A percentile compares a stretch with the other conserved stretches of the same genome.
These are phyloP conservation scores for Cymbopogon flexuosus DNA, from an alignment of 202 grass and related monocot species.

Conservation along the genomic window DNA sequence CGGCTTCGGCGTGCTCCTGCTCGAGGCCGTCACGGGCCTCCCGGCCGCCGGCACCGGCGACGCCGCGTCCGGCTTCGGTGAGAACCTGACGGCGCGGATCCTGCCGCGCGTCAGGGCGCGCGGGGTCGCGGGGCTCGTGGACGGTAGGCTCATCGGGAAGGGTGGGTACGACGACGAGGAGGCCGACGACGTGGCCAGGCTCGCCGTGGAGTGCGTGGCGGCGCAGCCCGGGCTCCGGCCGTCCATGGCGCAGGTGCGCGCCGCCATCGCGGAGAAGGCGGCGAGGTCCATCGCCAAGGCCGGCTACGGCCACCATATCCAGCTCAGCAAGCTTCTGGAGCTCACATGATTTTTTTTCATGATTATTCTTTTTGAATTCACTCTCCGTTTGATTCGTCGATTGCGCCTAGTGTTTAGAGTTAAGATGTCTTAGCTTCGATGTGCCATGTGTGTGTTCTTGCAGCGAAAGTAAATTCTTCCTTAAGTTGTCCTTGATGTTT, in stretches of 20 bases:
- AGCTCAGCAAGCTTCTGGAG: slow-evolving; percentile 19
- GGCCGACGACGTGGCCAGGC: slow-evolving; percentile 35
- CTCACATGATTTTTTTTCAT: not conserved
- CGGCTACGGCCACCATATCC: slow-evolving; percentile 18
- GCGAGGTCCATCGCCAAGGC: slow-evolving; percentile 31
- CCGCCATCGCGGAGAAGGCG: slow-evolving; percentile 45
- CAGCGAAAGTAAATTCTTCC: not conserved
- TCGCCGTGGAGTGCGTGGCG: slow-evolving; percentile 52
- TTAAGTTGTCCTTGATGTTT: not conserved
- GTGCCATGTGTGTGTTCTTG: not conserved
- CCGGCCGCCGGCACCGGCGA: slow-evolving; percentile 24
- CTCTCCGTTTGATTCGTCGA: not conserved
- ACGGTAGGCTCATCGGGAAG: slow-evolving; percentile 34
- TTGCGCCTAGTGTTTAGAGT: not conserved
- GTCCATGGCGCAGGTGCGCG: slow-evolving; percentile 53
- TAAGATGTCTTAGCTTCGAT: not conserved
- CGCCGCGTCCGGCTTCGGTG: not conserved
- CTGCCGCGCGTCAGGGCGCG: slow-evolving; percentile 26
- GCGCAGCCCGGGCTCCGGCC: slow-evolving; percentile 63
- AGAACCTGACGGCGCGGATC: slow-evolving; percentile 37
- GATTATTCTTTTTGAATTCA: not conserved
- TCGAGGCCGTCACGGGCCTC: slow-evolving; percentile 63
- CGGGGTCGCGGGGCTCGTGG: slow-evolving; percentile 41
- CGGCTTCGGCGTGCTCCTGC: slow-evolving; percentile 77
- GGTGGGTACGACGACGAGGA: slow-evolving; percentile 30